phyloP scores from a whole-genome alignment of 2,329 filamentous ascomycete species.

The Neurospora sp. region DNA sequence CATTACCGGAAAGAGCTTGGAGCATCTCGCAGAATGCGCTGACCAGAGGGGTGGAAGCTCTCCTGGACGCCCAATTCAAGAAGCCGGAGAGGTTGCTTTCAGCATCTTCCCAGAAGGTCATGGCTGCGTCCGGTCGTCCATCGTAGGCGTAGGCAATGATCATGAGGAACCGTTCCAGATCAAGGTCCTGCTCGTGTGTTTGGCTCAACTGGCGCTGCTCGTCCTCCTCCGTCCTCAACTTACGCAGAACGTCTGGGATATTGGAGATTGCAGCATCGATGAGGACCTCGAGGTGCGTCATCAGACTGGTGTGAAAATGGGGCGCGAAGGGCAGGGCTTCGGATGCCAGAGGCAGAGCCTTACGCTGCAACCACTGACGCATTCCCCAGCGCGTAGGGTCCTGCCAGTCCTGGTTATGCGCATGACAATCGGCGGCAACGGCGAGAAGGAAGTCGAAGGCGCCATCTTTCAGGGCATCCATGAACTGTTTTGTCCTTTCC shows the following conservation, averaged over 20 bases:
- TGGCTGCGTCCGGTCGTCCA: constrained; percentile 69
- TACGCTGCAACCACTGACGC: constrained; percentile 71
- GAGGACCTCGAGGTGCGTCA: constrained; percentile 77
- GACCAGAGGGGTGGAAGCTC: constrained; percentile 90
- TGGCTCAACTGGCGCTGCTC: constrained; percentile 65
- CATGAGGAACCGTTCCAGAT: constrained; percentile 82
- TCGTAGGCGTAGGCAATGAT: constrained; percentile 91
- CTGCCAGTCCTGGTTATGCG: constrained; percentile 69
- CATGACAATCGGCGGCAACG: constrained; percentile 61
- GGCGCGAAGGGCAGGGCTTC: constrained; percentile 61
- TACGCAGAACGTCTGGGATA: constrained; percentile 82
- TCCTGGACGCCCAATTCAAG: constrained; percentile 89
- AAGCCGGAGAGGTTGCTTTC: constrained; percentile 93
- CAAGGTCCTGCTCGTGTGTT: constrained; percentile 55
- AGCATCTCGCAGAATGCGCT: constrained; percentile 97
- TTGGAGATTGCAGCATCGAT: constrained; percentile 91
- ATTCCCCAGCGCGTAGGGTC: constrained; percentile 78
- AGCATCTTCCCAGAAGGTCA: constrained; percentile 83
- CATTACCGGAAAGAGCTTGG: constrained; percentile 73
- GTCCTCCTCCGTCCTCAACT: constrained; percentile 79
- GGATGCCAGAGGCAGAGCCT: constrained; percentile 57
- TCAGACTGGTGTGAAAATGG: constrained; percentile 62
- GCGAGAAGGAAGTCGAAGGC: constrained; percentile 88
- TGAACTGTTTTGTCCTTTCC: constrained; percentile 61
- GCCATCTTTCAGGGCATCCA: constrained; percentile 72